phyloP scores from a whole-genome alignment of 768 basidiomycete genomes.

The Pleurotus cornucopiae region DNA sequence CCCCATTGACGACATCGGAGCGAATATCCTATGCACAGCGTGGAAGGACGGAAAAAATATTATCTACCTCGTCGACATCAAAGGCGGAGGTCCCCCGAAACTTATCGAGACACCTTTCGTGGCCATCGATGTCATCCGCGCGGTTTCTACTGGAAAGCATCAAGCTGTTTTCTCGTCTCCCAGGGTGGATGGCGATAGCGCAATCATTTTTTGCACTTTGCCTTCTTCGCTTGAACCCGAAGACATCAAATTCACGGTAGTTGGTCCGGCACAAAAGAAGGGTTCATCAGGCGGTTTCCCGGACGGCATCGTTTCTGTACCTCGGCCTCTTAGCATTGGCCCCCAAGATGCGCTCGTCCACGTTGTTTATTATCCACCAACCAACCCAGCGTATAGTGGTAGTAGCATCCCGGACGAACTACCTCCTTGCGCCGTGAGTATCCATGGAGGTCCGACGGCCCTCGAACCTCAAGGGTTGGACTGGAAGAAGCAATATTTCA shows the following conservation, averaged over 20 bases:
- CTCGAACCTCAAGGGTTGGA: conserved; percentile 40
- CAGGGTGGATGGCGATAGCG: conserved; percentile 31
- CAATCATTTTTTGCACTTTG: conserved; percentile 33
- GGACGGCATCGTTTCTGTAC: conserved; percentile 35
- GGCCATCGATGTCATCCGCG: conserved; percentile 29
- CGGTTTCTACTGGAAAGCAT: conserved; percentile 23
- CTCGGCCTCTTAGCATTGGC: conserved; percentile 46
- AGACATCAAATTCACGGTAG: conserved; percentile 13
- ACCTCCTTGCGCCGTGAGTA: conserved; percentile 63
- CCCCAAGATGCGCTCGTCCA: conserved; percentile 39
- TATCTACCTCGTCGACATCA: conserved; percentile 35
- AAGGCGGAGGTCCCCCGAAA: conserved; percentile 19
- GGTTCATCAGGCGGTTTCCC: conserved; percentile 15
- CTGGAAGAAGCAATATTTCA: conserved; percentile 61
- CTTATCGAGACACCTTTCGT: conserved; percentile 39
- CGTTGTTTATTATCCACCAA: conserved; percentile 64
- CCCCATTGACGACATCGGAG: conserved; percentile 31
- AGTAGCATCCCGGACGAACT: conserved; percentile 43
- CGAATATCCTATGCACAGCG: conserved; percentile 32
- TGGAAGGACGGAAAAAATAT: conserved; percentile 35
- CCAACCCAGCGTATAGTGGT: conserved; percentile 55
- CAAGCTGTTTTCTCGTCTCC: conserved; percentile 40
- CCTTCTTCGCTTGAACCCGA: conserved; percentile 14
- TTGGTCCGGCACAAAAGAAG: conserved; percentile 4
- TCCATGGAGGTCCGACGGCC: conserved; percentile 72